phyloP scores from a whole-genome alignment of 768 basidiomycete species.

The Russula foetens region DNA sequence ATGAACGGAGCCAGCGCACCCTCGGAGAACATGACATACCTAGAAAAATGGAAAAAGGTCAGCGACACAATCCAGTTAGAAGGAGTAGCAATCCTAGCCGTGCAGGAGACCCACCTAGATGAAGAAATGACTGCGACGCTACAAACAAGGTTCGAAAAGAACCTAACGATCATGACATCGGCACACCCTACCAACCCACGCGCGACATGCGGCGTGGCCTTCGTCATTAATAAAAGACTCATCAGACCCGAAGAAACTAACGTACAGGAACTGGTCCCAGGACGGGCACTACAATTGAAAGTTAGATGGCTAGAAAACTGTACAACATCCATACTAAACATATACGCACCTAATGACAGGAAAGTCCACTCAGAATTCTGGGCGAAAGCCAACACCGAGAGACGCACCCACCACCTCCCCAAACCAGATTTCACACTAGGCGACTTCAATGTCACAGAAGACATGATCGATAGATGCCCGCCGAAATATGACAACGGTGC shows the following conservation, averaged over 20 bases:
- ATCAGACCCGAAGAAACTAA: not conserved
- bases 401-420: too few species aligned
- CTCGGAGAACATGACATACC: too few species aligned
- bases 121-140: not conserved
- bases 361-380: conserved; percentile 15
- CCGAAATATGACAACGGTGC: not conserved
- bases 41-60: not conserved
- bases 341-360: conserved; percentile 21
- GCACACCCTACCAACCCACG: too few species aligned
- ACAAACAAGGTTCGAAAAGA: not conserved
- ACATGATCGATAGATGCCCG: not conserved
- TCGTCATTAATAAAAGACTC: not conserved
- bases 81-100: not conserved
- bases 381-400: not conserved
- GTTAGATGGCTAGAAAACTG: conserved; percentile 17
- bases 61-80: not conserved
- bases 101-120: not conserved
- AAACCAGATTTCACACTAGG: too few species aligned
- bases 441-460: too few species aligned
- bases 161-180: not conserved
- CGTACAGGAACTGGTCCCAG: too few species aligned
- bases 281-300: not conserved
- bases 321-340: conserved; percentile 9
- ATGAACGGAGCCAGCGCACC: not conserved
- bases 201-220: not conserved